Evolutionary conservation across 2,329 filamentous ascomycete species (phyloP).

Genomic region (Xylaria arbuscula): DNA sequence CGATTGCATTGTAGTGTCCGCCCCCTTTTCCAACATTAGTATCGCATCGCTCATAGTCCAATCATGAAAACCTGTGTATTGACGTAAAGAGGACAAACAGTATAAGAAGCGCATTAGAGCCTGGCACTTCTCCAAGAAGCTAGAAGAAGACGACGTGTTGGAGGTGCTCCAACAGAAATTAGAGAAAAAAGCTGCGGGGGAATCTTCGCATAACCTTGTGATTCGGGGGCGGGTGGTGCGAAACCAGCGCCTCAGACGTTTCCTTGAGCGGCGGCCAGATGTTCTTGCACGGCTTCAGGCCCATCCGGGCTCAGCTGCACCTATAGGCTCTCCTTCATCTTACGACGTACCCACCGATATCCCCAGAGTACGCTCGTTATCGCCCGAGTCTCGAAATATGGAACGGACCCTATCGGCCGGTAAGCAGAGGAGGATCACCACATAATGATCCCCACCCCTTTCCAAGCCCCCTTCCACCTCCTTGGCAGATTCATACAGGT

Average conservation of each 20-base stretch:
- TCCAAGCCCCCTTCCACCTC: background rate
- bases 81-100: constrained; percentile 30
- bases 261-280: constrained; percentile 54
- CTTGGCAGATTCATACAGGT: background rate
- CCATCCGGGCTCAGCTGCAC: constrained; percentile 5
- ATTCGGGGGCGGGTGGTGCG: constrained; percentile 55
- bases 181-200: constrained; percentile 52
- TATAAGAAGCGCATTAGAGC: constrained; percentile 58
- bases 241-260: constrained; percentile 55
- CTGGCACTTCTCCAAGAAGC: constrained; percentile 57
- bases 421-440: constrained; percentile 24
- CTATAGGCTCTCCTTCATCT: constrained; percentile 24
- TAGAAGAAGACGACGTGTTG: constrained; percentile 56
- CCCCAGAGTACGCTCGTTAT: constrained; percentile 35
- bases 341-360: constrained; percentile 20
- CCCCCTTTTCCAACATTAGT: constrained; percentile 20
- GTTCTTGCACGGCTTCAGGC: constrained; percentile 34
- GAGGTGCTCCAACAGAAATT: constrained; percentile 53
- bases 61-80: constrained; percentile 42
- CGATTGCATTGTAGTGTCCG: constrained; percentile 25
- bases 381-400: constrained; percentile 38
- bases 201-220: constrained; percentile 50
- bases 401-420: constrained; percentile 42
- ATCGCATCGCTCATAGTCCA: constrained; percentile 15
- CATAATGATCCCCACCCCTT: background rate